Evolutionary conservation across 257 asterid species (phyloP).

Genomic region (Parsonsia alboflavescens): DNA sequence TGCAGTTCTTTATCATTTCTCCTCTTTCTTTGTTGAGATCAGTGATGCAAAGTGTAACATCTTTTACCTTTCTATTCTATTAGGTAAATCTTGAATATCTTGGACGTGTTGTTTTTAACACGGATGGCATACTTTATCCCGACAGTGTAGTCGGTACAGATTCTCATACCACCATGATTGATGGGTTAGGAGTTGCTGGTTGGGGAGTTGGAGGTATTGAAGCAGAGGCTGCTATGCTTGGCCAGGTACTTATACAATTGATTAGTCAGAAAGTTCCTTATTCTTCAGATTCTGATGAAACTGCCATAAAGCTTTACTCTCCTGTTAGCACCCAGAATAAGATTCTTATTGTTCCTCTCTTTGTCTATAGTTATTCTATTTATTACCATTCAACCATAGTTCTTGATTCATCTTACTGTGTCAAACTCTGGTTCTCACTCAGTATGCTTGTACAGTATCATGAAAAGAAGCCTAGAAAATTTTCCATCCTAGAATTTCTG

Average conservation of each 20-base stretch:
- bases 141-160: constrained; percentile 98
- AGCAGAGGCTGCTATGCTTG: constrained; percentile 99
- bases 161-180: constrained; percentile 98
- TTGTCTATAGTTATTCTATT: neutral
- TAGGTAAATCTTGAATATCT: constrained; percentile 96
- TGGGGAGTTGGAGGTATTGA: constrained; percentile 99
- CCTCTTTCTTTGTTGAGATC: neutral
- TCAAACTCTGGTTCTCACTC: neutral
- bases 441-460: neutral
- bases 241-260: constrained; percentile 50
- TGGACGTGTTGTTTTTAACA: constrained; percentile 86
- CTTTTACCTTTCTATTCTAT: constrained; percentile 10
- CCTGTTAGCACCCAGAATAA: neutral
- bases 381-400: neutral
- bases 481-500: neutral
- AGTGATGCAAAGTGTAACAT: constrained; percentile 4
- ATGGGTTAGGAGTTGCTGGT: constrained; percentile 95
- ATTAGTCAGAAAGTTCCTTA: neutral
- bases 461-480: neutral
- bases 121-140: constrained; percentile 78
- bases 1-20: neutral
- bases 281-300: neutral
- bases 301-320: neutral
- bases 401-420: neutral
- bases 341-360: neutral